Evolutionary conservation across 2,329 filamentous ascomycete species (phyloP), one percentile per base, ranked within the genome.

Genomic region (Dactylellina haptotyla): DNA sequence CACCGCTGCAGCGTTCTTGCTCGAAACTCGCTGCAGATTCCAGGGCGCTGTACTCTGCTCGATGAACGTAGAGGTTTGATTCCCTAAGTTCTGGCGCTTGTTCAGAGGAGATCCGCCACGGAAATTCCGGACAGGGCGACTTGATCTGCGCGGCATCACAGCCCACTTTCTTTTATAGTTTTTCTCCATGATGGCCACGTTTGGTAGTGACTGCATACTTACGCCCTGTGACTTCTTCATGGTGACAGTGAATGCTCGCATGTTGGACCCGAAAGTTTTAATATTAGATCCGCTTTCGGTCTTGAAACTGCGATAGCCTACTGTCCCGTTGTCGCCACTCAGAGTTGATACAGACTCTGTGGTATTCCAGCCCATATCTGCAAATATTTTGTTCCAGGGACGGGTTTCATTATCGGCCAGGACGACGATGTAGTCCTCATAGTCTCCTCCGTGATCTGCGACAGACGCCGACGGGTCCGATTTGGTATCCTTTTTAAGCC

Each of bases 1-100:
- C 28, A 78, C 77, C 12, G 78, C 75, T 10, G 77, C 76, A 2
- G 64, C 41, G 3, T 70, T 62, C 14, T 32, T 58, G 62, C 80
- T 78, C 1, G 79, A 80, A n/a, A 80, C 58, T 4, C 80, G 75
- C 20, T 76, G 76, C 41, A 81, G 51, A 18, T 75, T 76, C 76
- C 77, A 79, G 12, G 77, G 76, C 12, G 56, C 77, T 1, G 70
- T 66, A 6, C 20, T 46, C 30, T 76, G 62, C 2, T 37, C 43
- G 26, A 23, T 34, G 25, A 48, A 48, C 16, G 20, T 23, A 6
- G 16, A 4, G 6, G 6, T 25, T 25, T 8, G 20, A 45, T 45
- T 45, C 8, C 9, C 4, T 2, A 20, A 25, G 25, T n/a, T 14
- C 39, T 59, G 54, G 4, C 37, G 8, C 37, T 30, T 45, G 3